Base-by-base conservation (phyloP, 2,329 filamentous ascomycete species). In the Penicillium fuscoglaucum region DNA sequence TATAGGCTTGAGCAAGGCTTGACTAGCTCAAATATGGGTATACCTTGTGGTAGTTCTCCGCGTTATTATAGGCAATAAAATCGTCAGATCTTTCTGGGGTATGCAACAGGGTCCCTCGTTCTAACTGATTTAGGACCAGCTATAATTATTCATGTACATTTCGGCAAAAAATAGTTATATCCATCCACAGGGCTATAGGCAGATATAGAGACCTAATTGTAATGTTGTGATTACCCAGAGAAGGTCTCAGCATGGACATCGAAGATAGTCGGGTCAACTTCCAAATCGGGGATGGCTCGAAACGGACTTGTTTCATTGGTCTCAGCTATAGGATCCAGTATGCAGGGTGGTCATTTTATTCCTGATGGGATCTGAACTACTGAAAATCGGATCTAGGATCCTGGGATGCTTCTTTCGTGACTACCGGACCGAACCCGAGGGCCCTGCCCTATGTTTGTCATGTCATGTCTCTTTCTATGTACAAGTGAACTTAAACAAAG, bases 391-490 rank as follows among this genome's bases (percentile, higher is more conserved):
- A 12, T 12, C 12, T 28, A 40, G 10, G 7, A 12, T 7, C 7
- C 13, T 17, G 4, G 10, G 15, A 29, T 51, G 19, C 9, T 43
- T 21, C 9, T 24, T 24, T 31, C 26, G 5, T 13, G 28, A 9
- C 6, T 31, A 44, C 21, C 37, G 5, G 35, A 12, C 19, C 2
- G 15, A 37, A 12, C 6, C 31, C 13, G 9, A 26, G 19, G 15
- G 31, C 31, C 46, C 19, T 13, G 9, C 15, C 21, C 46, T 35
- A 13, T 50, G 46, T 61, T 56, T 51, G n/a, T 52, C 40, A 45
- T 51, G 35, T 28, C 48, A 51, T 45, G 29, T 61, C 50, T 61
- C 52, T 63, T 48, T 61, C 58, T 65, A 68, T 62, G 17, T 54
- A 61, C 50, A 44, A 46, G 13, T 15, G 39, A 31, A 44, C 26